Percentiles rank a stretch among this genome's conserved stretches.
These are phyloP conservation scores for Alternaria ethzedia DNA, from an alignment of 2,329 filamentous ascomycete species.

Conservation along the genomic window DNA sequence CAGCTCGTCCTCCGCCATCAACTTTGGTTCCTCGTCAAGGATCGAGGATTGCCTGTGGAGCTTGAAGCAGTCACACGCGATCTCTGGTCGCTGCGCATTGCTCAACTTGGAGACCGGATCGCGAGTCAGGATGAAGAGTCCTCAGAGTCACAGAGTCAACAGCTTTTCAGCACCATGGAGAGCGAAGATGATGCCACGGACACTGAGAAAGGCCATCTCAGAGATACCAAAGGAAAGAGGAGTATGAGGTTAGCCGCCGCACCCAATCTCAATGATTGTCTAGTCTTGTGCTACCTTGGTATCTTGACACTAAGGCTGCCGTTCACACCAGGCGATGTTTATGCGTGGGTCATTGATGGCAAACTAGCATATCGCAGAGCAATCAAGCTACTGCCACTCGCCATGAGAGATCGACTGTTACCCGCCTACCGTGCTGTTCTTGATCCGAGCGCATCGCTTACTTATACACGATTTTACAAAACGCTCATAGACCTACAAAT, in stretches of 20 bases:
- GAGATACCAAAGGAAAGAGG: conserved; percentile 36
- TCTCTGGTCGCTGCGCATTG: conserved; percentile 80
- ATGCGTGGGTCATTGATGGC: conserved; percentile 68
- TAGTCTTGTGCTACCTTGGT: conserved; percentile 81
- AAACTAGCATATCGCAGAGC: conserved; percentile 76
- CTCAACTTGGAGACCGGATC: conserved; percentile 59
- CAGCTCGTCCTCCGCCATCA: conserved; percentile 88
- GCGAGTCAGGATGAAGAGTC: conserved; percentile 39
- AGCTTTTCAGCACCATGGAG: conserved; percentile 65
- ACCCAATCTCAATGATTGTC: conserved; percentile 74
- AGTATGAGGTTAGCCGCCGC: conserved; percentile 57
- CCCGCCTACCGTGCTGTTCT: conserved; percentile 65
- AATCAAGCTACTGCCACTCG: conserved; percentile 62
- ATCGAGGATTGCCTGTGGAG: conserved; percentile 71
- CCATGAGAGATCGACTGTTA: conserved; percentile 71
- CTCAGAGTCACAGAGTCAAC: conserved; percentile 52
- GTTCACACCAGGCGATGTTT: conserved; percentile 75
- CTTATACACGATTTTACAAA: conserved; percentile 66
- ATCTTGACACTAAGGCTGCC: conserved; percentile 77
- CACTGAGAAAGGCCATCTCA: conserved; percentile 24
- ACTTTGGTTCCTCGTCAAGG: conserved; percentile 72
- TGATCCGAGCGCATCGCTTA: conserved; percentile 58
- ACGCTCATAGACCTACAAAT: conserved; percentile 67
- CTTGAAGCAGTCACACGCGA: conserved; percentile 82
- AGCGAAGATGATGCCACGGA: conserved; percentile 50